Evolutionary conservation across 257 asterid species (phyloP).

Genomic region (Solanum arcanum): DNA sequence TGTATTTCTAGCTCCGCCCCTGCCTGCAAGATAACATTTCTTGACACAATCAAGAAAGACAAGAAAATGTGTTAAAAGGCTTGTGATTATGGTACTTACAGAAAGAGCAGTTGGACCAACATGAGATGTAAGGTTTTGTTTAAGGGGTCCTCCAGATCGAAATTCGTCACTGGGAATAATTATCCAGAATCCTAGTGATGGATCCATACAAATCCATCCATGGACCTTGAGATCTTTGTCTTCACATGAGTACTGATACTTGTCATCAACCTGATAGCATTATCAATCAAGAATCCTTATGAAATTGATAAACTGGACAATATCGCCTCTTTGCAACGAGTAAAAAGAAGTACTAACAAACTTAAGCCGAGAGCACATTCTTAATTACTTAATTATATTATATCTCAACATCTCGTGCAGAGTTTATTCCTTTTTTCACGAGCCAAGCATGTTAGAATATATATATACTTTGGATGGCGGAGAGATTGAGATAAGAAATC

Average conservation of each 20-base stretch:
- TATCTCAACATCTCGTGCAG: neutral
- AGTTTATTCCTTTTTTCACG: neutral
- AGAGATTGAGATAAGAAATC: neutral
- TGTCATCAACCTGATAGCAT: slow-evolving; percentile 64
- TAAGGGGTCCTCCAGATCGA: slow-evolving; percentile 68
- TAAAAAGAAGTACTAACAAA: neutral
- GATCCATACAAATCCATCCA: slow-evolving; percentile 75
- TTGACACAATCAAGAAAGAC: neutral
- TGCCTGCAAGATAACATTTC: neutral
- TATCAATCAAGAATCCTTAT: neutral
- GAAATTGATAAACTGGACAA: neutral
- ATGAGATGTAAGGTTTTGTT: slow-evolving; percentile 77
- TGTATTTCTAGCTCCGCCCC: neutral
- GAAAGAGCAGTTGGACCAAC: slow-evolving; percentile 66
- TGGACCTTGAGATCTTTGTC: slow-evolving; percentile 61
- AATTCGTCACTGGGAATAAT: slow-evolving; percentile 74
- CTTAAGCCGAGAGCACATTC: neutral
- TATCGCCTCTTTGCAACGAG: neutral
- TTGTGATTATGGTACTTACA: slow-evolving; percentile 24
- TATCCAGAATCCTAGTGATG: slow-evolving; percentile 78
- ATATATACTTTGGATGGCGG: neutral
- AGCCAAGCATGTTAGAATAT: neutral
- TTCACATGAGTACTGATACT: slow-evolving; percentile 60
- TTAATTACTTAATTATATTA: neutral
- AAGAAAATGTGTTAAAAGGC: neutral